phyloP scores from a whole-genome alignment of 345 rosid species.

The Citrus inodora region DNA sequence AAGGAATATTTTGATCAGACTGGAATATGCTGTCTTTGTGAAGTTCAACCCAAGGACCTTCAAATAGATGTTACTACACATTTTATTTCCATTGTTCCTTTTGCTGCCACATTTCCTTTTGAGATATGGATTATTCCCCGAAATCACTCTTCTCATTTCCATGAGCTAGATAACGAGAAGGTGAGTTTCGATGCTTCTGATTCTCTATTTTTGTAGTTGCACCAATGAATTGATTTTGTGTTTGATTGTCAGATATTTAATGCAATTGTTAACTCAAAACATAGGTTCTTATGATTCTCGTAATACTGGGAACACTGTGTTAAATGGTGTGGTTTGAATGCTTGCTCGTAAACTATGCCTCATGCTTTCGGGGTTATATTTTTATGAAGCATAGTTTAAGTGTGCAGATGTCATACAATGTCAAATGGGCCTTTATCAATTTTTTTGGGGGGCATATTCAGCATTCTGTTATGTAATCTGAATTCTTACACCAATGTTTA shows the following conservation, averaged over 20 bases:
- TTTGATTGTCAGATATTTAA: background rate
- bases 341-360: background rate
- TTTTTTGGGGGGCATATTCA: no score
- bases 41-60: conserved; percentile 44
- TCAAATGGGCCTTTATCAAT: background rate
- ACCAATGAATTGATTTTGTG: background rate
- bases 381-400: background rate
- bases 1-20: conserved; percentile 54
- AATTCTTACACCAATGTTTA: background rate
- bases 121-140: conserved; percentile 86
- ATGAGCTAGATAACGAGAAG: conserved; percentile 54
- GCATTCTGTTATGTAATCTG: background rate
- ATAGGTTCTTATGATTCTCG: background rate
- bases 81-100: conserved; percentile 67
- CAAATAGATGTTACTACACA: conserved; percentile 53
- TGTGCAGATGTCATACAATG: background rate
- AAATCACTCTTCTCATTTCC: conserved; percentile 68
- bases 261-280: background rate
- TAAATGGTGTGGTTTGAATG: background rate
- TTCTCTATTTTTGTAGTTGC: background rate
- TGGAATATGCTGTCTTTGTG: conserved; percentile 73
- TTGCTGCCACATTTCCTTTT: conserved; percentile 62
- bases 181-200: conserved; percentile 21
- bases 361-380: background rate
- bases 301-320: background rate